phyloP scores from a whole-genome alignment of 257 asterid genomes.

The Agastache rugosa region DNA sequence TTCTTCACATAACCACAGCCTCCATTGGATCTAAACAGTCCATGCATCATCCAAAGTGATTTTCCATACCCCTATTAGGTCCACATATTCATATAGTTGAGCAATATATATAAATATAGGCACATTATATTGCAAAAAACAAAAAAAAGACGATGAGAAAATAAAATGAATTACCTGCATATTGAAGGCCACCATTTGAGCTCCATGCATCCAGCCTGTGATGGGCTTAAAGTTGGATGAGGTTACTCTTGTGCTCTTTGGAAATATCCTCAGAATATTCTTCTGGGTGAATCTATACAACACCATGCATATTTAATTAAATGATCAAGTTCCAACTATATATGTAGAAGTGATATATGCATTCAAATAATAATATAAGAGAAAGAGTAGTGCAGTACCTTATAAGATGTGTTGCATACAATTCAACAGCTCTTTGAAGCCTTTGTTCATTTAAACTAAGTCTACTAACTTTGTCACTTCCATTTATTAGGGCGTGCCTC shows the following conservation, averaged over 20 bases:
- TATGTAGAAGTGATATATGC: no score
- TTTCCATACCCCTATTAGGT: conserved; percentile 72
- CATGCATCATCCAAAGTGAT: conserved; percentile 87
- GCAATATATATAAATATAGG: background rate
- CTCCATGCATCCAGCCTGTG: conserved; percentile 87
- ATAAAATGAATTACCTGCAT: conserved; percentile 65
- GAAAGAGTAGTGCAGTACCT: conserved; percentile 51
- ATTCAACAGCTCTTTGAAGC: conserved; percentile 62
- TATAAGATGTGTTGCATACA: conserved; percentile 52
- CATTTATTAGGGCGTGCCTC: conserved; percentile 52
- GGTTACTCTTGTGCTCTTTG: conserved; percentile 78
- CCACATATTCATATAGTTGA: background rate
- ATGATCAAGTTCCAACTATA: no score
- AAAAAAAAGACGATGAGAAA: background rate
- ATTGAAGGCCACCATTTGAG: conserved; percentile 91
- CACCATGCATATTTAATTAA: background rate
- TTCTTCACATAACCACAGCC: conserved; percentile 81
- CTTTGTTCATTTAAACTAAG: conserved; percentile 76
- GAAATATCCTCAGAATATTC: conserved; percentile 69
- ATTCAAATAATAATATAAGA: background rate
- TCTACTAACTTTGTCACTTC: conserved; percentile 60
- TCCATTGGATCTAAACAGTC: conserved; percentile 83
- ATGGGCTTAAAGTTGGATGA: conserved; percentile 76
- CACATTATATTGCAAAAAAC: background rate
- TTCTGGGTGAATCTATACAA: conserved; percentile 69